These are phyloP conservation scores for Pleurotus salmoneostramineus DNA, from an alignment of 768 basidiomycete genomes.

Conservation along the genomic window DNA sequence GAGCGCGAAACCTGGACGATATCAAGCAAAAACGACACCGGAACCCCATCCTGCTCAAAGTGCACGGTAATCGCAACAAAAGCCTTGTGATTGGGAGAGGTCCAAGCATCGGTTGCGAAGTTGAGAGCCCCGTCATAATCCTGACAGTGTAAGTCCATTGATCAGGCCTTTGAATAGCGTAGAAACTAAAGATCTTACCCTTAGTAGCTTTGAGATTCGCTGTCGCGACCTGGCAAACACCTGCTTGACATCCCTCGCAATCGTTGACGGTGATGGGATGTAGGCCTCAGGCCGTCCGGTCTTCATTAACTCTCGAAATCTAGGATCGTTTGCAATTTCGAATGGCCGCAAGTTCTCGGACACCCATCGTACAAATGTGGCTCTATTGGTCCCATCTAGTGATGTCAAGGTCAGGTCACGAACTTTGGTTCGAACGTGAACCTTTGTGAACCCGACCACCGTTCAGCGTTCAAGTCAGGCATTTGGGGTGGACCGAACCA, in stretches of 20 bases:
- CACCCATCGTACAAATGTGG: too few relatives aligned
- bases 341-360: too few relatives aligned
- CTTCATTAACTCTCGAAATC: too few relatives aligned
- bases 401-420: not conserved
- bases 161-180: not conserved
- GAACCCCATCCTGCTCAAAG: conserved; percentile 23
- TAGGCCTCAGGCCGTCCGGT: conserved; percentile 27
- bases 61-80: conserved; percentile 21
- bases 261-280: conserved; percentile 26
- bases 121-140: conserved; percentile 23
- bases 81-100: conserved; percentile 10
- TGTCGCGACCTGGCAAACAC: conserved; percentile 19
- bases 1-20: conserved; percentile 31
- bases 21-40: conserved; percentile 26
- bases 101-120: conserved; percentile 19
- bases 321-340: too few relatives aligned
- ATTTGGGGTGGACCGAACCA: not conserved
- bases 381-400: too few relatives aligned
- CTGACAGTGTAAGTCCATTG: conserved; percentile 17
- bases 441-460: not conserved
- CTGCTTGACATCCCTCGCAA: conserved; percentile 24
- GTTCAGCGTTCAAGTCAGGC: not conserved
- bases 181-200: conserved; percentile 12
- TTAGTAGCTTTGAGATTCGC: conserved; percentile 24
- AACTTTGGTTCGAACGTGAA: not conserved